A percentile compares a stretch with the other conserved stretches of the same genome.
phyloP scores from a whole-genome alignment of 768 basidiomycete species.

The Rhodotorula paludigena region DNA sequence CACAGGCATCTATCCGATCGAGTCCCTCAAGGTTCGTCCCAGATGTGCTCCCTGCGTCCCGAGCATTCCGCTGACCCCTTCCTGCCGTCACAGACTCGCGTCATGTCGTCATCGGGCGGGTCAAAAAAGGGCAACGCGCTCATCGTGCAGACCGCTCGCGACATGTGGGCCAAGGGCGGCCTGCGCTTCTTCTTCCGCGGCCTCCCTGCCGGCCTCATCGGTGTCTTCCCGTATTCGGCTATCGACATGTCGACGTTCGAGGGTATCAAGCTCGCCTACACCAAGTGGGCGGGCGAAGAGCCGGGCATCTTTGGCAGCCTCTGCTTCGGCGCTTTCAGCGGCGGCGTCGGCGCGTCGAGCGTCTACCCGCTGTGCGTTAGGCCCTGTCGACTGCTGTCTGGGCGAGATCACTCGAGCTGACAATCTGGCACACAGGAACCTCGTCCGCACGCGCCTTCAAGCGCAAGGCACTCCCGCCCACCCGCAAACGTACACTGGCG shows the following conservation, averaged over 20 bases:
- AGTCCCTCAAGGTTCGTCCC: constrained; percentile 84
- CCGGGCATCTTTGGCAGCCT: constrained; percentile 69
- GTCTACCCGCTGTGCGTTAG: constrained; percentile 39
- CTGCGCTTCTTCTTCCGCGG: constrained; percentile 84
- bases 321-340: constrained; percentile 52
- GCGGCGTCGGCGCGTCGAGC: constrained; percentile 36
- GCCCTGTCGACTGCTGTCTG: background rate
- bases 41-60: background rate
- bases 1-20: constrained; percentile 88
- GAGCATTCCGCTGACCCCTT: constrained; percentile 11
- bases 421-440: constrained; percentile 43
- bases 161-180: constrained; percentile 74
- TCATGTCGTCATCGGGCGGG: constrained; percentile 79
- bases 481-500: constrained; percentile 82
- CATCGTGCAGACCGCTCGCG: constrained; percentile 58
- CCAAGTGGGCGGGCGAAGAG: constrained; percentile 78
- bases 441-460: constrained; percentile 89
- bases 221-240: constrained; percentile 86
- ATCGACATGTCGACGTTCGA: constrained; percentile 87
- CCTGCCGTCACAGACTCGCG: constrained; percentile 62
- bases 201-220: constrained; percentile 80
- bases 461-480: constrained; percentile 95
- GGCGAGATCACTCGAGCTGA: background rate
- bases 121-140: constrained; percentile 49
- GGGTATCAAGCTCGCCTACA: constrained; percentile 84